These are phyloP conservation scores for Sporothrix phasma DNA, from an alignment of 2,329 filamentous ascomycete species.

Conservation along the genomic window DNA sequence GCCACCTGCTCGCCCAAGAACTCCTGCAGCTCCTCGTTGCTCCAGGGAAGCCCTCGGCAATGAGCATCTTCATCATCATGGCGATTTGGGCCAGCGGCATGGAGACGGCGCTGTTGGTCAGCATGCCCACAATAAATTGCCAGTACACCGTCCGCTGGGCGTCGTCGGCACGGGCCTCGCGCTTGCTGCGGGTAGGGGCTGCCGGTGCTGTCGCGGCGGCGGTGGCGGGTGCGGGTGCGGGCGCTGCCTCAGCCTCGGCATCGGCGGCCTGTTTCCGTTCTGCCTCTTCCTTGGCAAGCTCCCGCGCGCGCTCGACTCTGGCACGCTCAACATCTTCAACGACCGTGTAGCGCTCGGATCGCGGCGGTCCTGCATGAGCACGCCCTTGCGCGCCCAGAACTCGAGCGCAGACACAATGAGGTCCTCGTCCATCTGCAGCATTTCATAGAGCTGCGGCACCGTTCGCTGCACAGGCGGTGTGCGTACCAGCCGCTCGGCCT, in stretches of 20 bases:
- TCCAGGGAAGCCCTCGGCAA: conserved; percentile 85
- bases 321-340: conserved; percentile 42
- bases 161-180: conserved; percentile 40
- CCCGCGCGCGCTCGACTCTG: conserved; percentile 22
- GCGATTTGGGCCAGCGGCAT: conserved; percentile 75
- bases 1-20: conserved; percentile 72
- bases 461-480: conserved; percentile 31
- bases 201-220: not conserved
- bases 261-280: not conserved
- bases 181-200: conserved; percentile 26
- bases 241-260: conserved; percentile 17
- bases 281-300: conserved; percentile 21
- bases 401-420: conserved; percentile 56
- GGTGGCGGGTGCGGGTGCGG: conserved; percentile 18
- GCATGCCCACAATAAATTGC: conserved; percentile 89
- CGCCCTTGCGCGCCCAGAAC: conserved; percentile 62
- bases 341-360: conserved; percentile 51
- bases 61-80: conserved; percentile 92
- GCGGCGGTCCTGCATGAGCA: conserved; percentile 40
- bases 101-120: conserved; percentile 74
- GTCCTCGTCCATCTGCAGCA: conserved; percentile 64
- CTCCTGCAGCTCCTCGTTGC: conserved; percentile 75
- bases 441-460: conserved; percentile 41
- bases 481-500: conserved; percentile 7
- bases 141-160: conserved; percentile 61